These are phyloP conservation scores for Amphibolis antarctica DNA, from an alignment of 106 monocot genomes.

Conservation along the genomic window DNA sequence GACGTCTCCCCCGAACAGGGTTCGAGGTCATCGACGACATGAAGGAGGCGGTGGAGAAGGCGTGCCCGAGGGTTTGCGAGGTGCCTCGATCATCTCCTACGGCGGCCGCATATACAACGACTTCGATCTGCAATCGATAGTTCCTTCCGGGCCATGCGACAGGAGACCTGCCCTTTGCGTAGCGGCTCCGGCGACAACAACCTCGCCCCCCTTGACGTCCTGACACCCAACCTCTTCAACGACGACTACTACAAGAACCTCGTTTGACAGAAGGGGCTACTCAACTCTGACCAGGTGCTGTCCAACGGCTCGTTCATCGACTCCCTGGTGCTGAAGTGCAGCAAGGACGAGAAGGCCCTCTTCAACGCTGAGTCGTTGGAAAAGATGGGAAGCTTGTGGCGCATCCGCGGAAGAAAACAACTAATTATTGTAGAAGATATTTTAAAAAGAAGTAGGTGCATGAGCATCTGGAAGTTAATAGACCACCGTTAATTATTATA, in stretches of 20 bases:
- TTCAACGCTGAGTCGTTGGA: not conserved
- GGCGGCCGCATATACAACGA: constrained; percentile 57
- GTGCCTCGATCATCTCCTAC: constrained; percentile 48
- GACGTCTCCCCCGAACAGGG: constrained; percentile 39
- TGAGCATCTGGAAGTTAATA: too few relatives aligned
- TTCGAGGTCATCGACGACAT: constrained; percentile 63
- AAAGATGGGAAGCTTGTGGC: constrained; percentile 12
- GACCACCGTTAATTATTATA: too few relatives aligned
- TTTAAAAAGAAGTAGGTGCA: too few relatives aligned
- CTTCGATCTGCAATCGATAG: constrained; percentile 40
- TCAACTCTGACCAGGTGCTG: constrained; percentile 70
- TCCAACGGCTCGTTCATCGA: constrained; percentile 31
- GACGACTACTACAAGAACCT: constrained; percentile 62
- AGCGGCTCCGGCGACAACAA: constrained; percentile 42
- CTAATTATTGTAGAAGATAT: too few relatives aligned
- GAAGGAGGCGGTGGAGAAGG: constrained; percentile 47
- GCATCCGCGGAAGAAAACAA: too few relatives aligned
- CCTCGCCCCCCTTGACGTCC: constrained; percentile 38
- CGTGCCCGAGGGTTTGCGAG: constrained; percentile 45
- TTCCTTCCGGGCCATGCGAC: constrained; percentile 24
- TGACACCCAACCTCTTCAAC: constrained; percentile 41
- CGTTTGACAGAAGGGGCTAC: constrained; percentile 38
- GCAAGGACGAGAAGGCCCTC: constrained; percentile 9
- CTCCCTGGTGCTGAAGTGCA: constrained; percentile 19
- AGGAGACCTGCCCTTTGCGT: constrained; percentile 29